These are phyloP conservation scores for Phlebopus sp. DNA, from an alignment of 1,284 basidiomycete species.

Conservation along the genomic window DNA sequence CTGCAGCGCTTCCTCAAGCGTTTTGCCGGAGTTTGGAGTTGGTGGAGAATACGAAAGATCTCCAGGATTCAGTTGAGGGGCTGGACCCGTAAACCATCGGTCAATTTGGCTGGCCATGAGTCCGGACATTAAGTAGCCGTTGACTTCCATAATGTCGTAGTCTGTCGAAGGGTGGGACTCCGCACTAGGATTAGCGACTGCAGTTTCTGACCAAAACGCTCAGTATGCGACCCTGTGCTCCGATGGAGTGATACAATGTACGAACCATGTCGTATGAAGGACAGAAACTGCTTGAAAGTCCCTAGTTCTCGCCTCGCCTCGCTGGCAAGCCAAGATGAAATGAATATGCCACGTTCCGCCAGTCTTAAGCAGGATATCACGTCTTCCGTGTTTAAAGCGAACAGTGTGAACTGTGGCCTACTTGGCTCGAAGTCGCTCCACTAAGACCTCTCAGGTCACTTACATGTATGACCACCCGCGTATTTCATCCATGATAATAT, in stretches of 20 bases:
- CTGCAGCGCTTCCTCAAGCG: slow-evolving; percentile 43
- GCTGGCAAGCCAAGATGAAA: slow-evolving; percentile 65
- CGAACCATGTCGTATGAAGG: slow-evolving; percentile 74
- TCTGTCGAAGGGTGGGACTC: slow-evolving; percentile 50
- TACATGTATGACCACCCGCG: slow-evolving; percentile 74
- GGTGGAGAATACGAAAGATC: slow-evolving; percentile 51
- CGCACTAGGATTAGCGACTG: slow-evolving; percentile 39
- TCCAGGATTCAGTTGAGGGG: slow-evolving; percentile 53
- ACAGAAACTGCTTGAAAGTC: slow-evolving; percentile 73
- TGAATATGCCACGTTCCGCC: slow-evolving; percentile 53
- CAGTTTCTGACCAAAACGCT: slow-evolving; percentile 33
- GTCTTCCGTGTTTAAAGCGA: slow-evolving; percentile 50
- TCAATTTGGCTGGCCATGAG: slow-evolving; percentile 68
- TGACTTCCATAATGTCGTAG: slow-evolving; percentile 77
- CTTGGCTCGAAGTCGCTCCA: slow-evolving; percentile 15
- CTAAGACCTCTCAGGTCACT: slow-evolving; percentile 28
- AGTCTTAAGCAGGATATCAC: slow-evolving; percentile 52
- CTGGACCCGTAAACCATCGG: slow-evolving; percentile 70
- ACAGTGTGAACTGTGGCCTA: slow-evolving; percentile 51
- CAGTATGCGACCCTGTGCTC: slow-evolving; percentile 14
- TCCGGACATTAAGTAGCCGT: slow-evolving; percentile 72
- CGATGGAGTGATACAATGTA: slow-evolving; percentile 18
- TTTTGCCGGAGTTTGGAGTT: slow-evolving; percentile 26
- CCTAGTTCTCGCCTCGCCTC: slow-evolving; percentile 62
- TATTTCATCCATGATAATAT: slow-evolving; percentile 71